Percentiles rank a stretch among this genome's conserved stretches.
Evolutionary conservation across 176 grass and related monocot genomes (phyloP).

Genomic region (Oryza meridionalis): DNA sequence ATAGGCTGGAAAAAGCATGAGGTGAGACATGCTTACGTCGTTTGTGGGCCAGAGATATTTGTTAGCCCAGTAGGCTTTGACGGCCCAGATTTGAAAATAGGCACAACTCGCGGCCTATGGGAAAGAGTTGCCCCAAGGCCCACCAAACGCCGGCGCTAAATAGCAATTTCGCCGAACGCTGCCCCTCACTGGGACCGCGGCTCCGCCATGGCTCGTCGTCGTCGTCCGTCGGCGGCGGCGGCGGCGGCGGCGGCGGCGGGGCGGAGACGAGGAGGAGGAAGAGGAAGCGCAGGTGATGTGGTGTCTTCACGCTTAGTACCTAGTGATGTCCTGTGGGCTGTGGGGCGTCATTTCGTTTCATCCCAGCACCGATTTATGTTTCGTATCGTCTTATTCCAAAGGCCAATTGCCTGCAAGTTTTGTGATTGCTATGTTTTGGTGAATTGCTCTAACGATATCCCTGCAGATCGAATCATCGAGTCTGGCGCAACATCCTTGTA

Average conservation of each 20-base stretch:
- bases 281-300: background rate
- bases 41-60: background rate
- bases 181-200: background rate
- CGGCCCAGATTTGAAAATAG: background rate
- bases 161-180: too few species aligned
- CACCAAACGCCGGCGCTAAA: too few species aligned
- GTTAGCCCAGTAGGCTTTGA: background rate
- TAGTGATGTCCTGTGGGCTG: background rate
- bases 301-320: background rate
- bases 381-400: background rate
- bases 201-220: background rate
- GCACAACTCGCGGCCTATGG: too few species aligned
- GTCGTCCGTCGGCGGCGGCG: background rate
- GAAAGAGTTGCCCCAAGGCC: too few species aligned
- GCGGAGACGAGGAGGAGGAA: background rate
- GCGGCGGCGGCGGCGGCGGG: background rate
- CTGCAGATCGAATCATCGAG: constrained; percentile 3
- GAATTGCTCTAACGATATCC: background rate
- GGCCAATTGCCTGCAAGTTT: background rate
- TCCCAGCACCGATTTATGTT: background rate
- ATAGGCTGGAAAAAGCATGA: too few species aligned
- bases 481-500: background rate
- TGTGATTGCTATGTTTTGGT: background rate
- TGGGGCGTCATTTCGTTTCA: background rate
- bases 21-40: too few species aligned